phyloP scores from a whole-genome alignment of 345 rosid species.

The Acer yangbiense region DNA sequence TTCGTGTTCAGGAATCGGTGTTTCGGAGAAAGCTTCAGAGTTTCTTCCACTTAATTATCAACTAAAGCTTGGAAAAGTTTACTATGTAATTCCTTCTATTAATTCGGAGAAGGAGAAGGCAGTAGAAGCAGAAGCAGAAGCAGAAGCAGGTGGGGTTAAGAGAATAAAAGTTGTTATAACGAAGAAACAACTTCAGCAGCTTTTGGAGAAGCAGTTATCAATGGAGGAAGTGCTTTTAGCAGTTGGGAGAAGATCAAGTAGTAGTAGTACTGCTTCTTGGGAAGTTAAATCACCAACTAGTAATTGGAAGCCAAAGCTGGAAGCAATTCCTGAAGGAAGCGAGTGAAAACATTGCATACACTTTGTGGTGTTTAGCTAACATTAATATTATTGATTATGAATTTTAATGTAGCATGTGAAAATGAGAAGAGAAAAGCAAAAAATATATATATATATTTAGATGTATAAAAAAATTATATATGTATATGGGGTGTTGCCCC shows the following conservation, averaged over 20 bases:
- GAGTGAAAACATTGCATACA: conserved; percentile 8
- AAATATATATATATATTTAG: too few relatives aligned
- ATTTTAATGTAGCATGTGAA: neutral
- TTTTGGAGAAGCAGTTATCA: conserved; percentile 31
- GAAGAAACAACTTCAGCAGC: conserved; percentile 37
- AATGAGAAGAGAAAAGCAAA: neutral
- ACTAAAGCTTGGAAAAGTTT: conserved; percentile 34
- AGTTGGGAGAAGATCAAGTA: conserved; percentile 9
- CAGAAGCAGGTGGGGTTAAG: conserved; percentile 18
- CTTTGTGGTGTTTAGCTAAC: neutral
- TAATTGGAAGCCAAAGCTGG: conserved; percentile 50
- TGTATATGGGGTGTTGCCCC: too few relatives aligned
- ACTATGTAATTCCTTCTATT: conserved; percentile 29
- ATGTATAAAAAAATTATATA: too few relatives aligned
- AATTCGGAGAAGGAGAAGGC: neutral
- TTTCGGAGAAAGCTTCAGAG: conserved; percentile 10
- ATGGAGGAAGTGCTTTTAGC: conserved; percentile 22
- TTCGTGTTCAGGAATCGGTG: conserved; percentile 29
- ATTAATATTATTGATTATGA: neutral
- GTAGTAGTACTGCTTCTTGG: neutral
- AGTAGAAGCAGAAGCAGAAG: neutral
- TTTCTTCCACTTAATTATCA: conserved; percentile 25
- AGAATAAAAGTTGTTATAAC: conserved; percentile 48
- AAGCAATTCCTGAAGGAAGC: conserved; percentile 47
- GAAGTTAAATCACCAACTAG: conserved; percentile 22